phyloP scores from a whole-genome alignment of 495 filamentous ascomycete genomes.

The Entonaema liquescens region DNA sequence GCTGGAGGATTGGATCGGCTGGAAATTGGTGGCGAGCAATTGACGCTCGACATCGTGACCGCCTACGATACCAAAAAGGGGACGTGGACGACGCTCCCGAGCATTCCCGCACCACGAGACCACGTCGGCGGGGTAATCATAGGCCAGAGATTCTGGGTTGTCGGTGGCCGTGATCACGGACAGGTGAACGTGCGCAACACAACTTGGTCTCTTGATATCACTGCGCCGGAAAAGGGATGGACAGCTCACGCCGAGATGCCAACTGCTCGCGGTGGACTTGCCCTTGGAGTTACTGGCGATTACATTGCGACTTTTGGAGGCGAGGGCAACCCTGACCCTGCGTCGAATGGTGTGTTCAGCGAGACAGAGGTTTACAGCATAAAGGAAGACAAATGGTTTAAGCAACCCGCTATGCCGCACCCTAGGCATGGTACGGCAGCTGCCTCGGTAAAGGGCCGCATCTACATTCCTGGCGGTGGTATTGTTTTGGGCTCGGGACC shows the following conservation, averaged over 20 bases:
- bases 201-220: constrained; percentile 50
- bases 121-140: constrained; percentile 49
- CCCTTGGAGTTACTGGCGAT: constrained; percentile 41
- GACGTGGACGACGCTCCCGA: not conserved
- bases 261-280: constrained; percentile 47
- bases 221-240: constrained; percentile 40
- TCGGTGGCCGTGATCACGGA: constrained; percentile 48
- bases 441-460: not conserved
- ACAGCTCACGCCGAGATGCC: constrained; percentile 42
- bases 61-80: not conserved
- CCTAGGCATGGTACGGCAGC: not conserved
- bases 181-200: constrained; percentile 43
- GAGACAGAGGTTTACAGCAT: not conserved
- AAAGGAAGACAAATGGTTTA: not conserved
- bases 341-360: not conserved
- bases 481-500: not conserved
- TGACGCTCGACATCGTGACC: not conserved
- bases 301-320: constrained; percentile 55
- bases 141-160: constrained; percentile 47
- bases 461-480: not conserved
- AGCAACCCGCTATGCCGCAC: not conserved
- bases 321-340: constrained; percentile 47
- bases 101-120: constrained; percentile 47
- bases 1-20: not conserved
- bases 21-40: not conserved